Evolutionary conservation across 2,329 filamentous ascomycete genomes (phyloP).

Genomic region (Coniochaeta sp.): DNA sequence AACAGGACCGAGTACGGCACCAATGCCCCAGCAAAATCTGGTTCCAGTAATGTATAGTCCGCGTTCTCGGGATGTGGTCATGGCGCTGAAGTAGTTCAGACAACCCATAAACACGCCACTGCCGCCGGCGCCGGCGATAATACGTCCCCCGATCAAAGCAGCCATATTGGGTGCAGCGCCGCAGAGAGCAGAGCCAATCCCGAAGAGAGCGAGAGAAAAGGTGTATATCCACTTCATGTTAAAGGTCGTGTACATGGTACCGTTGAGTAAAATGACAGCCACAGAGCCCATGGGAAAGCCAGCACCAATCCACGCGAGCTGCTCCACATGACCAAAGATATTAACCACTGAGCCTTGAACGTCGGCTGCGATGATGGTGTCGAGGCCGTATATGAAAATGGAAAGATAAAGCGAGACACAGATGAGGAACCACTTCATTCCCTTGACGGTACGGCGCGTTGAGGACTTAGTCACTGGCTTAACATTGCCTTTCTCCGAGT

Average conservation of each 20-base stretch:
- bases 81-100: conserved; percentile 19
- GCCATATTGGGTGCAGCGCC: conserved; percentile 14
- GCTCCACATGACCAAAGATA: conserved; percentile 25
- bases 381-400: conserved; percentile 24
- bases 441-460: conserved; percentile 8
- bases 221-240: conserved; percentile 13
- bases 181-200: conserved; percentile 23
- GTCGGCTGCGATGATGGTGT: conserved; percentile 37
- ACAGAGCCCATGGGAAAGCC: conserved; percentile 26
- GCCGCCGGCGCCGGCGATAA: conserved; percentile 21
- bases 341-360: conserved; percentile 31
- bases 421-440: conserved; percentile 14
- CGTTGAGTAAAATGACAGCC: conserved; percentile 9
- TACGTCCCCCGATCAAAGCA: conserved; percentile 21
- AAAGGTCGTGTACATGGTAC: conserved; percentile 6
- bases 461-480: background rate
- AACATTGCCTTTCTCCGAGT: background rate
- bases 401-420: conserved; percentile 17
- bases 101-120: conserved; percentile 20
- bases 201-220: conserved; percentile 18
- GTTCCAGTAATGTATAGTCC: conserved; percentile 21
- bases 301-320: conserved; percentile 31
- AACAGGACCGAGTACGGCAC: conserved; percentile 29
- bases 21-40: conserved; percentile 26
- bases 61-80: conserved; percentile 22